These are phyloP conservation scores for Nigrospora oryzae DNA, from an alignment of 2,329 filamentous ascomycete genomes.

Conservation along the genomic window DNA sequence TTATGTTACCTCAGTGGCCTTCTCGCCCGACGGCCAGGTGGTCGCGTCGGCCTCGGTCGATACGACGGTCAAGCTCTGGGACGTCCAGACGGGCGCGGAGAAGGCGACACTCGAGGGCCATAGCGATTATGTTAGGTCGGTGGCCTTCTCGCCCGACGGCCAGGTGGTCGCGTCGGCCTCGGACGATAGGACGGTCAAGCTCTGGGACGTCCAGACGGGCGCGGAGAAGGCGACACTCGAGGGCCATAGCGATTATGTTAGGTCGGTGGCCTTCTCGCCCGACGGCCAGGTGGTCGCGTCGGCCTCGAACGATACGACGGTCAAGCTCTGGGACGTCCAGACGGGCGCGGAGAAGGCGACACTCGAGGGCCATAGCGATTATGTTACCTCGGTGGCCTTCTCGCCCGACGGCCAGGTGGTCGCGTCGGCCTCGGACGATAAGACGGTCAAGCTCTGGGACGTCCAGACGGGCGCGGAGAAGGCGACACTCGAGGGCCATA, in stretches of 20 bases:
- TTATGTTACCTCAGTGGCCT: not conserved
- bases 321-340: not conserved
- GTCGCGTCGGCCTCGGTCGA: not conserved
- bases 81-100: not conserved
- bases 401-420: not conserved
- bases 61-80: not conserved
- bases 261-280: not conserved
- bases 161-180: not conserved
- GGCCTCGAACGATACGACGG: not conserved
- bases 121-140: not conserved
- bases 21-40: not conserved
- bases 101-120: not conserved
- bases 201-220: not conserved
- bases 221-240: not conserved
- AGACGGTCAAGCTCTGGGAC: conserved; percentile 99
- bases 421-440: conserved; percentile 53
- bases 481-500: conserved; percentile 72
- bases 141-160: conserved; percentile 1
- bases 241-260: not conserved
- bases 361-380: not conserved
- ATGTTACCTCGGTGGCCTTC: not conserved
- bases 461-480: conserved; percentile 99
- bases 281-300: not conserved
- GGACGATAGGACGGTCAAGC: not conserved
- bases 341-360: not conserved